Percentiles rank a stretch among this genome's conserved stretches.
Evolutionary conservation across 805 yeast genomes (phyloP).

Genomic region (Pichia exigua): DNA sequence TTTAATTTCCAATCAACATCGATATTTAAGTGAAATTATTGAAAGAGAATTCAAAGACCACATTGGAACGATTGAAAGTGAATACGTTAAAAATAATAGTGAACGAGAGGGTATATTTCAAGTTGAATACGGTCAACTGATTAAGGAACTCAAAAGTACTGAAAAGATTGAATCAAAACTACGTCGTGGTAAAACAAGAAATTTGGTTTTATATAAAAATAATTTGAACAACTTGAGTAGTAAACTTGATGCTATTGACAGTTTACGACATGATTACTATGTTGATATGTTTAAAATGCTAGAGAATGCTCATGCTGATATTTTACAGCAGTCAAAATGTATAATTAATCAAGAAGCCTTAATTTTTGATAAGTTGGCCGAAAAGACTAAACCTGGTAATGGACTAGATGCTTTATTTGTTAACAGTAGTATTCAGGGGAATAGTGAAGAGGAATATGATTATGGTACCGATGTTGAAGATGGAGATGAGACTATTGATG

Average conservation of each 20-base stretch:
- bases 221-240: conserved; percentile 60
- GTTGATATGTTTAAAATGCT: conserved; percentile 54
- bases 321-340: conserved; percentile 51
- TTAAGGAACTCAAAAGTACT: conserved; percentile 44
- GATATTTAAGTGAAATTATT: conserved; percentile 54
- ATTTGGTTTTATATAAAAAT: conserved; percentile 58
- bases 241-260: conserved; percentile 74
- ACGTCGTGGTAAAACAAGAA: conserved; percentile 53
- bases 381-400: conserved; percentile 83
- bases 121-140: conserved; percentile 42
- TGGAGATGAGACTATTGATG: background rate
- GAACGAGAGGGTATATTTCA: conserved; percentile 48
- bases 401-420: conserved; percentile 56
- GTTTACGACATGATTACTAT: conserved; percentile 67
- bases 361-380: conserved; percentile 70
- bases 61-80: conserved; percentile 35
- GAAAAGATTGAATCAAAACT: conserved; percentile 54
- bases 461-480: background rate
- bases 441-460: conserved; percentile 2
- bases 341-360: conserved; percentile 75
- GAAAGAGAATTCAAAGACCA: conserved; percentile 50
- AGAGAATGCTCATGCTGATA: conserved; percentile 37
- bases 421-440: background rate
- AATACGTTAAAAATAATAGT: conserved; percentile 36
- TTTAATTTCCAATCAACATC: conserved; percentile 69